Base-by-base conservation (phyloP, 2,329 filamentous ascomycete species). In the Colletotrichum musae region DNA sequence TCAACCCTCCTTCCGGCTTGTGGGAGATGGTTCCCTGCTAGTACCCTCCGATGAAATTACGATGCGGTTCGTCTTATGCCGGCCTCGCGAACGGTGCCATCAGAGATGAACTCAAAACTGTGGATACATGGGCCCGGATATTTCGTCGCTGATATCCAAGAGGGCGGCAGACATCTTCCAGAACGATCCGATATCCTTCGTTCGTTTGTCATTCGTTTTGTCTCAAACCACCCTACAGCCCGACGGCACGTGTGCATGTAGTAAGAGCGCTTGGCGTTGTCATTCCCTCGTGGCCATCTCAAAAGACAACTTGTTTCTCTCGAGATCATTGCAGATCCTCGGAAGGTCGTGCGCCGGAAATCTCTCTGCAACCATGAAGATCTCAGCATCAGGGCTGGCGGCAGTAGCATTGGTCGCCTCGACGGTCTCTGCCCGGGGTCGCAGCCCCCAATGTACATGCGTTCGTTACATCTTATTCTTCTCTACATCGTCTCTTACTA, bases 381-480 rank as follows among this genome's bases (percentile, higher is more conserved):
- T 59, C 32, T 53, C 51, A 15, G 47, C 50, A 56, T 24, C 18
- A 21, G 50, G 4, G 32, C 45, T 60, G 50, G 39, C 58, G 26
- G 26, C 62, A 58, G 43, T 67, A 32, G 64, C 58, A 26, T 54
- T 56, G 51, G 51, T 58, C 28, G 24, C 50, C 58, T 56, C 10
- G 16, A 47, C 64, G 5, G 4, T 53, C 18, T 57, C 58, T 15
- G 50, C 57, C 18, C 48, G 53, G 50, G 45, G 24, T 36, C 58
- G 60, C 43, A 51, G 64, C 51, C 64, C 64, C 43, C 21, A 62
- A 39, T 62, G 51, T 51, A 56, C 51, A 15, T 67, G 58, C 36
- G 58, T 67, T 21, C 16, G 64, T 47, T 13, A 16, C 24, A 15
- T 6, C 15, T 32, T 2, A 5, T 5, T 36, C 16, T 36, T 21